These are phyloP conservation scores for Arctostaphylos glauca DNA, from an alignment of 148 eudicot genomes.

Conservation along the genomic window DNA sequence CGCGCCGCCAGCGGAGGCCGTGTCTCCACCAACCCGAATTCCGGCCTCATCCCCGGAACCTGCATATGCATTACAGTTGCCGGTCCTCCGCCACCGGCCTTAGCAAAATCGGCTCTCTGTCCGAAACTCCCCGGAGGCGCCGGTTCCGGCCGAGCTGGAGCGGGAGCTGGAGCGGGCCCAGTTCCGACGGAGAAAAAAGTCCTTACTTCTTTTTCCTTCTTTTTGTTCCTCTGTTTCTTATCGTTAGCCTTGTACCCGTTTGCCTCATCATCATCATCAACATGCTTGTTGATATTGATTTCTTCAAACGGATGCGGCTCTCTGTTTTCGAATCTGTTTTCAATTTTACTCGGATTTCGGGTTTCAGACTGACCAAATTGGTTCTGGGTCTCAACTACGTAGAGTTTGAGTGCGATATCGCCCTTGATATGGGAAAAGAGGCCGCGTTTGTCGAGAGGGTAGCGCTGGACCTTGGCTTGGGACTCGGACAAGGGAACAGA, in stretches of 20 bases:
- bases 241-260: slow-evolving; percentile 8
- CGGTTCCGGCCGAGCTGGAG: slow-evolving; percentile 11
- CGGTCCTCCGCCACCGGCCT: slow-evolving; percentile 45
- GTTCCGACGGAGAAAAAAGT: slow-evolving; percentile 66
- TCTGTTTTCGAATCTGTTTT: not conserved
- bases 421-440: slow-evolving; percentile 77
- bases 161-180: slow-evolving; percentile 9
- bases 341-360: not conserved
- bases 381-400: slow-evolving; percentile 24
- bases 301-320: slow-evolving; percentile 27
- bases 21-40: slow-evolving; percentile 74
- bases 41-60: slow-evolving; percentile 63
- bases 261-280: no score
- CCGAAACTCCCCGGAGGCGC: slow-evolving; percentile 34
- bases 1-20: slow-evolving; percentile 86
- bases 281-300: slow-evolving; percentile 28
- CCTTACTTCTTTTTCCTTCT: slow-evolving; percentile 48
- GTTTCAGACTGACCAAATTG: not conserved
- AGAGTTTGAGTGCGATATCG: slow-evolving; percentile 63
- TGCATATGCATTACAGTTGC: slow-evolving; percentile 66
- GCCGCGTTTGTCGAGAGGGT: slow-evolving; percentile 84
- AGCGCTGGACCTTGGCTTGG: slow-evolving; percentile 49
- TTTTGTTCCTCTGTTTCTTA: slow-evolving; percentile 32
- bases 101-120: slow-evolving; percentile 53
- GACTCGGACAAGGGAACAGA: slow-evolving; percentile 45